Base-by-base conservation (phyloP, 441 rosid genomes). In the Daphne laureola region DNA sequence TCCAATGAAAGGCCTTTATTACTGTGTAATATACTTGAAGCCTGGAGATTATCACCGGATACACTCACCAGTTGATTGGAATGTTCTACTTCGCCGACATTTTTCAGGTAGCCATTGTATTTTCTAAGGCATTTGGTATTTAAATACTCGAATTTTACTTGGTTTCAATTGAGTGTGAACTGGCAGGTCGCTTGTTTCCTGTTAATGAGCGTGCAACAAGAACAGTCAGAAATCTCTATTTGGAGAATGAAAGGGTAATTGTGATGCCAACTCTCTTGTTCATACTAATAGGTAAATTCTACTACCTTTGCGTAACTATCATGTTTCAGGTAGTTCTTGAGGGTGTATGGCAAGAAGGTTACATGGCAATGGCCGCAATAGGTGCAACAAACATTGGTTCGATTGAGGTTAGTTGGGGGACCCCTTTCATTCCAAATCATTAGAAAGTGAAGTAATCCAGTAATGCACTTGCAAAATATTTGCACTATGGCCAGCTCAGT, bases 371-470 rank as follows among this genome's bases (percentile, higher is more conserved):
- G 55, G 97, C 90, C 46, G 97, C 96, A 31, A 67, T 93, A 58
- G 97, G 98, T 54, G 95, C 97, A 8, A 93, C 96, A 50, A 93
- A 80, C 73, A 82, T 90, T 67, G 98, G 98, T 35, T 93, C 98
- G 8, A 90, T 93, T 64, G 80, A 93, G 93, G 98, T 93, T 57
- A 48, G 58, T 43, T 59, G 46, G 41, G 48, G 43, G 26, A 36
- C 49, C 18, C 57, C 45, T 16, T 31, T 51, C 15, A 14, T 42
- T 5, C 42, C 27, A 8, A 17, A 41, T 15, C 31, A 31, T 15
- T 21, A 51, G n/a, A 8, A 11, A 12, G 13, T 12, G 9, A 51
- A 51, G 17, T 18, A 18, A 18, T 18, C 23, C 3, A 18, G 1
- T 18, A 18, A 18, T 18, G 23, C 23, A 57, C 21, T 27, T 36